A percentile compares a stretch with the other conserved stretches of the same genome.
Conservation (phyloP, 805 yeast genomes). For the Geotrichum ghanense region DNA sequence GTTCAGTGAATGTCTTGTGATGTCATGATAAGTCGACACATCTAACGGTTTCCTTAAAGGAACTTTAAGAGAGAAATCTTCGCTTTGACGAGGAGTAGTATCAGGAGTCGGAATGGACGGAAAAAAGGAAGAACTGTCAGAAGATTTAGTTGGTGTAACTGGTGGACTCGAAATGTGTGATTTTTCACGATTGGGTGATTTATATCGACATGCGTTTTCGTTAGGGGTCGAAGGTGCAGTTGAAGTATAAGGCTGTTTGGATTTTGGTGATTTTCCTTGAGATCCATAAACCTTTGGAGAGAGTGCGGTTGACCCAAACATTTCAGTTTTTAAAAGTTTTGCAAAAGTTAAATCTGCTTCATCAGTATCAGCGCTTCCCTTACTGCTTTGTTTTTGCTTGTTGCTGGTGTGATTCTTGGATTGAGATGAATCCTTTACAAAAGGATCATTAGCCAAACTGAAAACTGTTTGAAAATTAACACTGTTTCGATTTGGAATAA, state of each 20-base stretch:
- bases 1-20: not conserved
- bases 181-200: slow-evolving; percentile 7
- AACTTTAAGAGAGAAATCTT: not conserved
- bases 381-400: slow-evolving; percentile 44
- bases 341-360: slow-evolving; percentile 85
- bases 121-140: not conserved
- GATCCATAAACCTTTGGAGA: slow-evolving; percentile 17
- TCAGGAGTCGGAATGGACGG: not conserved
- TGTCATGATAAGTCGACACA: not conserved
- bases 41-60: not conserved
- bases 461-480: slow-evolving; percentile 82
- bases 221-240: slow-evolving; percentile 29
- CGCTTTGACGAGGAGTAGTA: not conserved
- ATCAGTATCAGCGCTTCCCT: too few species aligned
- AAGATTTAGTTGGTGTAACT: not conserved
- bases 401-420: slow-evolving; percentile 20
- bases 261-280: not conserved
- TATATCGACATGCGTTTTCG: slow-evolving; percentile 33
- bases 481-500: slow-evolving; percentile 79
- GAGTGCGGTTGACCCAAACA: slow-evolving; percentile 82
- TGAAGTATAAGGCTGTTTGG: not conserved
- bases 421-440: slow-evolving; percentile 26
- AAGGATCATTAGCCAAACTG: slow-evolving; percentile 26
- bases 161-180: not conserved
- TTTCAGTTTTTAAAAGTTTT: slow-evolving; percentile 74